phyloP scores from a whole-genome alignment of 495 filamentous ascomycete species.

The Hypoxylon perforatum region DNA sequence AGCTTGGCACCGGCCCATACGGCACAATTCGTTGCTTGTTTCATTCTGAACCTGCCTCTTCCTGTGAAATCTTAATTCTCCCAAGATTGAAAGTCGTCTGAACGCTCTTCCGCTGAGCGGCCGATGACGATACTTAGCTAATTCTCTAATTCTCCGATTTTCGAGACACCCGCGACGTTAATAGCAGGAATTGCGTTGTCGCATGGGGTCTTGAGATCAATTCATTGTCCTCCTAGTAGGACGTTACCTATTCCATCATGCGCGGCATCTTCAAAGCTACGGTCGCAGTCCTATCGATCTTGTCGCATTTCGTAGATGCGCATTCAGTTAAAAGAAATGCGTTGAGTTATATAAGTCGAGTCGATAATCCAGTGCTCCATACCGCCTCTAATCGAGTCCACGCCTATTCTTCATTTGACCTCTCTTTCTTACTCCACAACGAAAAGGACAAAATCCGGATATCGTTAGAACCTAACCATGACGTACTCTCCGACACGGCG shows the following conservation, averaged over 20 bases:
- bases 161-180: slow-evolving; percentile 22
- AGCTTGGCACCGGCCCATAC: slow-evolving; percentile 26
- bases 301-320: slow-evolving; percentile 55
- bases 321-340: slow-evolving; percentile 82
- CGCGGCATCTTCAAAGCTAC: slow-evolving; percentile 40
- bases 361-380: slow-evolving; percentile 80
- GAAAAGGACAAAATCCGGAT: slow-evolving; percentile 78
- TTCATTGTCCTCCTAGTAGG: slow-evolving; percentile 39
- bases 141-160: slow-evolving; percentile 9
- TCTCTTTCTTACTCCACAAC: slow-evolving; percentile 79
- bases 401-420: slow-evolving; percentile 81
- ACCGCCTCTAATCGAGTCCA: slow-evolving; percentile 84
- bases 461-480: slow-evolving; percentile 88
- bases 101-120: slow-evolving; percentile 14
- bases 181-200: slow-evolving; percentile 19
- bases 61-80: slow-evolving; percentile 17
- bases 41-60: slow-evolving; percentile 31
- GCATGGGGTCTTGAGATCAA: slow-evolving; percentile 45
- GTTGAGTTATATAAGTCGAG: slow-evolving; percentile 74
- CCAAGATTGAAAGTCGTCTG: not conserved
- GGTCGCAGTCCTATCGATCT: slow-evolving; percentile 39
- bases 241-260: slow-evolving; percentile 41
- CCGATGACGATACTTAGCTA: slow-evolving; percentile 20
- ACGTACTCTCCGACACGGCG: slow-evolving; percentile 83
- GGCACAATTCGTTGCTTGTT: slow-evolving; percentile 23